Base-by-base conservation (phyloP, 83 land plant genomes). In the Isoetes engelmannii region DNA sequence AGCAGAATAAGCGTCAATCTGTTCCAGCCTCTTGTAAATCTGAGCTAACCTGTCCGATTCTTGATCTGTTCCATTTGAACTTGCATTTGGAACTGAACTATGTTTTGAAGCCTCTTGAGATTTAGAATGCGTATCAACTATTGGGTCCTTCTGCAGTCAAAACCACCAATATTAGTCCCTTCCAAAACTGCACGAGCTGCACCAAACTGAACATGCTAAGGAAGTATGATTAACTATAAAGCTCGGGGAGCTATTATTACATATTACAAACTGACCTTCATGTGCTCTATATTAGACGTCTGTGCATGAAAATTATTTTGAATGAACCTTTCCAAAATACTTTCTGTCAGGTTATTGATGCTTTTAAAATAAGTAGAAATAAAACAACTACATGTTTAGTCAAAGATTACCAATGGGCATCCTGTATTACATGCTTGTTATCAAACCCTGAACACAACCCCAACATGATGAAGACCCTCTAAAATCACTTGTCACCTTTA, bases 1-100 rank as follows among this genome's bases (percentile, higher is more conserved):
- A 37, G 99, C 93, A 69, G 99, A 86, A 69, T 95, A 49, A 12
- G 99, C 99, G 78, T 95, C 99, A 73, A 95, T 91, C 44, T 68
- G 72, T 44, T 91, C 97, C 48, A 95, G 88, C 67, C 99, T 86
- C 69, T 91, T 95, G 76, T 95, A 95, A 77, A 95, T 86, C 59
- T 88, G 75, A 64, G 86, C 75, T 60, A 95, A 93, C 76, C 97
- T 88, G 13, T 81, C 83, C 9, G 86, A 65, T 21, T 77, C 77
- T 51, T 73, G 67, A 86, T 88, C 93, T 70, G 86, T 89, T 47
- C 81, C 81, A 55, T 68, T 55, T 7, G 47, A 28, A 28, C 37
- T 28, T 28, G 37, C 37, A 28, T 2, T 28, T 28, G 37, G 37
- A 28, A 28, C 37, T 28, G 37, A 28, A 28, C 37, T 28, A 28